Evolutionary conservation across 768 basidiomycete species (phyloP).

Genomic region (Suillus placidus): DNA sequence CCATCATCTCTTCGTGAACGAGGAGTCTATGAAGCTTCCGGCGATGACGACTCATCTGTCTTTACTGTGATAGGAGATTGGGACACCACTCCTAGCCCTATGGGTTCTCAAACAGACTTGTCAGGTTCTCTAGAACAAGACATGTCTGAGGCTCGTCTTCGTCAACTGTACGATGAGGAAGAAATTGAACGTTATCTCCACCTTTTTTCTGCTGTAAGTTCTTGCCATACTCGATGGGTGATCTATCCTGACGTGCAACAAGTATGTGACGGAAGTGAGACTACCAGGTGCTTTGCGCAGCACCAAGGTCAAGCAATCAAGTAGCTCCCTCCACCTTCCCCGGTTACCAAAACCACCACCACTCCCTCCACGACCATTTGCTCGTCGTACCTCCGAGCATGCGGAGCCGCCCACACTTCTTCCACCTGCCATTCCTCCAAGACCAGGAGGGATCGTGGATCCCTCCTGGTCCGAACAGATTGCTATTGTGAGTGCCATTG

Average conservation of each 20-base stretch:
- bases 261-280: constrained; percentile 66
- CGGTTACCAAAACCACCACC: constrained; percentile 1
- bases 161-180: constrained; percentile 63
- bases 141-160: constrained; percentile 54
- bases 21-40: not conserved
- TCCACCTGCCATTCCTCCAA: constrained; percentile 12
- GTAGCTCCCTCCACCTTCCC: constrained; percentile 1
- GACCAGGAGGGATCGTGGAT: constrained; percentile 15
- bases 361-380: constrained; percentile 6
- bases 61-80: not conserved
- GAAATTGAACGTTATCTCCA: constrained; percentile 62
- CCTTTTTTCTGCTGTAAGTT: constrained; percentile 61
- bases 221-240: not conserved
- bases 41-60: not conserved
- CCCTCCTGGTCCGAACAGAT: constrained; percentile 31
- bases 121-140: constrained; percentile 26
- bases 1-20: not conserved
- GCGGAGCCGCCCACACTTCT: constrained; percentile 5
- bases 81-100: not conserved
- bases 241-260: constrained; percentile 5
- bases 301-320: constrained; percentile 10
- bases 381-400: not conserved
- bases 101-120: constrained; percentile 3
- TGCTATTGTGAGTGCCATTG: constrained; percentile 25
- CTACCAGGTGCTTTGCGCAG: constrained; percentile 27